These are phyloP conservation scores for Coix lacrymajobi DNA, from an alignment of 176 grass and related monocot genomes.

Conservation along the genomic window DNA sequence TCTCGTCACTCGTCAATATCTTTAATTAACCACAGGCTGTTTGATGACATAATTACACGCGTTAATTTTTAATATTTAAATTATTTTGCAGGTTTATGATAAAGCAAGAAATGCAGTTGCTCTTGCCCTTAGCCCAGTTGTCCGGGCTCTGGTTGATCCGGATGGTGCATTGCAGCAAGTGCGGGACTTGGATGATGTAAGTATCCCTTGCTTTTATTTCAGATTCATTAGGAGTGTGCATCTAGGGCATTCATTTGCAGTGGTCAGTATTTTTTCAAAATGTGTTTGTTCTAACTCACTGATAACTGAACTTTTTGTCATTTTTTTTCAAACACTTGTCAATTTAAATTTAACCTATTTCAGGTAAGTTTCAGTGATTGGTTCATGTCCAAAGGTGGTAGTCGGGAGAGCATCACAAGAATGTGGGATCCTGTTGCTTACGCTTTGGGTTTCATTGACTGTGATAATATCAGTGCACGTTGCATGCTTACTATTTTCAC, in stretches of 20 bases:
- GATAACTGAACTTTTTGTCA: background rate
- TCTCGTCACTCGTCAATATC: background rate
- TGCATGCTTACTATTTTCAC: slow-evolving; percentile 99
- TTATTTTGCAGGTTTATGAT: slow-evolving; percentile 71
- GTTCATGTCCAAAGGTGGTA: slow-evolving; percentile 98
- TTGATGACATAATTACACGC: background rate
- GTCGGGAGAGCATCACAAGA: slow-evolving; percentile 71
- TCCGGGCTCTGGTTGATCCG: slow-evolving; percentile 93
- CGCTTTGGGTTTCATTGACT: slow-evolving; percentile 97
- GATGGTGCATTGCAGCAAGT: slow-evolving; percentile 95
- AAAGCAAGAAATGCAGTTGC: slow-evolving; percentile 97
- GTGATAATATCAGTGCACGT: slow-evolving; percentile 98
- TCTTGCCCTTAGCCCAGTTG: slow-evolving; percentile 96
- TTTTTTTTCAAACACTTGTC: background rate
- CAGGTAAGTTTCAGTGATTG: slow-evolving; percentile 93
- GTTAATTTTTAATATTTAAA: slow-evolving; percentile 6
- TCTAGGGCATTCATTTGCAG: background rate
- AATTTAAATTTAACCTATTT: slow-evolving; percentile 30
- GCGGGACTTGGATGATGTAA: slow-evolving; percentile 83
- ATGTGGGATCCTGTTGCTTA: slow-evolving; percentile 99
- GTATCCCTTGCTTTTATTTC: slow-evolving; percentile 13
- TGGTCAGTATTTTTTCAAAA: slow-evolving; percentile 29
- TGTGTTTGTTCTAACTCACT: slow-evolving; percentile 8
- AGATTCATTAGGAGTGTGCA: background rate
- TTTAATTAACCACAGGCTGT: background rate